These are phyloP conservation scores for Quillaja saponaria DNA, from an alignment of 306 rosid species.

Conservation along the genomic window DNA sequence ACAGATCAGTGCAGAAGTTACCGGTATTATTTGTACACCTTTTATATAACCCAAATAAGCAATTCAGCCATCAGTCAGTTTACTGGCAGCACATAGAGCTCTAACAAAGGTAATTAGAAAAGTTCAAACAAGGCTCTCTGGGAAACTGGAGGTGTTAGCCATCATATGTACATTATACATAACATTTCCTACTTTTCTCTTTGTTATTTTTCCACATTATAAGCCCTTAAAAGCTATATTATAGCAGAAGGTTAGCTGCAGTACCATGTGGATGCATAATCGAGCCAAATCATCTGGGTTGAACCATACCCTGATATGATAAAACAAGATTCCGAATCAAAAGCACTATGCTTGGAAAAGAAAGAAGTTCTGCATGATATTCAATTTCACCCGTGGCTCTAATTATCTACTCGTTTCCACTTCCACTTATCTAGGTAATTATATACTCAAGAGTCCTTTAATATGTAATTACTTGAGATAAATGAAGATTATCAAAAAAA, in stretches of 20 bases:
- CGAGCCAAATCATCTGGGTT: too few relatives aligned
- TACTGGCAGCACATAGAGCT: conserved; percentile 9
- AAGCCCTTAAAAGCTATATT: neutral
- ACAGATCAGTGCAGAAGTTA: too few relatives aligned
- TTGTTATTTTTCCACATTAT: neutral
- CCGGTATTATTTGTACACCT: too few relatives aligned
- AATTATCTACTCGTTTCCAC: too few relatives aligned
- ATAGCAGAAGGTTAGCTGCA: conserved; percentile 6
- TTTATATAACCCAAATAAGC: neutral
- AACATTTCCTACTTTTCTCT: neutral
- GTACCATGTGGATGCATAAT: too few relatives aligned
- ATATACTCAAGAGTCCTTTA: too few relatives aligned
- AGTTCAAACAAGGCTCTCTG: neutral
- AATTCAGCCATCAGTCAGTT: conserved; percentile 1
- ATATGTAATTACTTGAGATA: too few relatives aligned
- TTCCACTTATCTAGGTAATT: too few relatives aligned
- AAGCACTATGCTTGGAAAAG: conserved; percentile 22
- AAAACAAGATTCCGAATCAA: conserved; percentile 23
- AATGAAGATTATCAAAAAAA: too few relatives aligned
- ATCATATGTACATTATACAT: too few relatives aligned
- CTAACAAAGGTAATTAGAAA: conserved; percentile 4
- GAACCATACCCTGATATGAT: too few relatives aligned
- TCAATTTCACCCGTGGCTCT: conserved; percentile 1
- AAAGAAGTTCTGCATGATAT: conserved; percentile 24
- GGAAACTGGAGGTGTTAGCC: neutral